These are phyloP conservation scores for Fusarium longipes DNA, from an alignment of 2,329 filamentous ascomycete genomes.

Conservation along the genomic window DNA sequence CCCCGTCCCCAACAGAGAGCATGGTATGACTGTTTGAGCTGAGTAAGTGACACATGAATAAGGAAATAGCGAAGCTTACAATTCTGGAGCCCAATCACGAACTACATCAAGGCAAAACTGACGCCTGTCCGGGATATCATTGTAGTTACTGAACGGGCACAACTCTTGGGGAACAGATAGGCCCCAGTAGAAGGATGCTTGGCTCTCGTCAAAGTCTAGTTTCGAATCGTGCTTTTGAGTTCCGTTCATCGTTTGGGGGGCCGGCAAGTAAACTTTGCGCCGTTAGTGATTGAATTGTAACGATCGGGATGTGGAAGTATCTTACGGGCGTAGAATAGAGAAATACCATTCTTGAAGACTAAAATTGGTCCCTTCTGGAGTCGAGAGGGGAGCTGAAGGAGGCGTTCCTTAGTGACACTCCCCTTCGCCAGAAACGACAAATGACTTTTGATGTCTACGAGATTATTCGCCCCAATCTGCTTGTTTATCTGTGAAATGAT, in stretches of 20 bases:
- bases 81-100: neutral
- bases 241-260: neutral
- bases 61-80: neutral
- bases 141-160: neutral
- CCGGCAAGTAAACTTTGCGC: neutral
- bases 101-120: neutral
- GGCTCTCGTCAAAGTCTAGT: neutral
- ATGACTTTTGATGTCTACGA: neutral
- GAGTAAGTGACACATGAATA: neutral
- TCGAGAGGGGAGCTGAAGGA: neutral
- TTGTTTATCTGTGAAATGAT: neutral
- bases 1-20: neutral
- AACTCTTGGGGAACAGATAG: neutral
- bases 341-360: neutral
- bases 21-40: neutral
- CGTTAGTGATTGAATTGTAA: neutral
- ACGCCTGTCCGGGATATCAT: neutral
- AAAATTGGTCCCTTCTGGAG: neutral
- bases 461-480: neutral
- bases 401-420: accelerated
- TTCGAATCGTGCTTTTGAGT: accelerated
- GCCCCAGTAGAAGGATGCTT: neutral
- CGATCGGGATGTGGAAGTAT: neutral
- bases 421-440: neutral
- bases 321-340: neutral